phyloP scores from a whole-genome alignment of 495 filamentous ascomycete species.

The Aspergillus leporis region DNA sequence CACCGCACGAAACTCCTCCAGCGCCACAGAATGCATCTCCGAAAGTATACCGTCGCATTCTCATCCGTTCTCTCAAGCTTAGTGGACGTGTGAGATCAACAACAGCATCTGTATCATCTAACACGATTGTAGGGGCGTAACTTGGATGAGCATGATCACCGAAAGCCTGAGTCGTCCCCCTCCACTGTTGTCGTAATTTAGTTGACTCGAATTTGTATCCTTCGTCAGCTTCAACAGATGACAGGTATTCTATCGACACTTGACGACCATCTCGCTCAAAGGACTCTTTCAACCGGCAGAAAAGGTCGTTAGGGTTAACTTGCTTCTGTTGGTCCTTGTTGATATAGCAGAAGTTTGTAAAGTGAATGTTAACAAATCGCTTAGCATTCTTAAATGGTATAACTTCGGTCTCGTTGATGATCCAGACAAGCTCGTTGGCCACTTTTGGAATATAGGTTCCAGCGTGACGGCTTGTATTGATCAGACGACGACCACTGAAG shows the following conservation, averaged over 20 bases:
- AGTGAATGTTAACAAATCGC: slow-evolving; percentile 24
- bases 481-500: slow-evolving; percentile 23
- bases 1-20: slow-evolving; percentile 74
- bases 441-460: slow-evolving; percentile 23
- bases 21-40: slow-evolving; percentile 76
- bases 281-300: slow-evolving; percentile 33
- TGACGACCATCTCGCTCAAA: slow-evolving; percentile 10
- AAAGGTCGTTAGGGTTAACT: slow-evolving; percentile 11
- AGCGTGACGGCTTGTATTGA: slow-evolving; percentile 11
- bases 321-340: slow-evolving; percentile 7
- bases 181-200: slow-evolving; percentile 32
- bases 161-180: slow-evolving; percentile 31
- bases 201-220: slow-evolving; percentile 8
- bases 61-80: neutral
- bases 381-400: slow-evolving; percentile 25
- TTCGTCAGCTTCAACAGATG: slow-evolving; percentile 27
- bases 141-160: slow-evolving; percentile 16
- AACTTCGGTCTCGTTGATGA: slow-evolving; percentile 17
- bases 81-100: slow-evolving; percentile 22
- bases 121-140: slow-evolving; percentile 7
- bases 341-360: slow-evolving; percentile 33
- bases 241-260: slow-evolving; percentile 31
- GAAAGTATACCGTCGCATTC: slow-evolving; percentile 54
- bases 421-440: slow-evolving; percentile 30
- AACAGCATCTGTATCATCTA: slow-evolving; percentile 16